Evolutionary conservation across 176 grass and related monocot species (phyloP).

Genomic region (Raddia distichophylla): DNA sequence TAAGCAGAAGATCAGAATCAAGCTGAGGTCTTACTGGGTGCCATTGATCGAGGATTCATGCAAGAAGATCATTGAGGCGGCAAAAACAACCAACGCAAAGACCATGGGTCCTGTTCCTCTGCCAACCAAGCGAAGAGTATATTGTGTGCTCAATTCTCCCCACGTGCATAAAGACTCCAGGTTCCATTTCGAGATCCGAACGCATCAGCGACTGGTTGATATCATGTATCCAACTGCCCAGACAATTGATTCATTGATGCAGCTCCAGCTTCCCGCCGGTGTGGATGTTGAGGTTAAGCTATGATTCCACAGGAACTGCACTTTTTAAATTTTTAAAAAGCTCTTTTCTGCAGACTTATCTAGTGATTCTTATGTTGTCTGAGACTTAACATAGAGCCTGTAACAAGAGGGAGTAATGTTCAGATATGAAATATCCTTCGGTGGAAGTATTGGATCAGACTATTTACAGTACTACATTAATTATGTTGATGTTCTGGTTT

Average conservation of each 20-base stretch:
- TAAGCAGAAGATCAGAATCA: slow-evolving; percentile 95
- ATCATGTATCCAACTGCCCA: slow-evolving; percentile 94
- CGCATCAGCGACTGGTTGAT: slow-evolving; percentile 87
- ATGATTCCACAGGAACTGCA: slow-evolving; percentile 53
- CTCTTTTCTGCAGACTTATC: slow-evolving; percentile 20
- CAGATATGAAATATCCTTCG: slow-evolving; percentile 28
- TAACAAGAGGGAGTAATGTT: slow-evolving; percentile 37
- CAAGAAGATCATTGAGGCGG: slow-evolving; percentile 93
- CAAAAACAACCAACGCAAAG: slow-evolving; percentile 86
- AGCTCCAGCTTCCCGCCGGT: slow-evolving; percentile 91
- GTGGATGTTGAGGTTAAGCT: slow-evolving; percentile 99
- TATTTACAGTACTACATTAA: not conserved
- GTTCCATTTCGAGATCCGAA: slow-evolving; percentile 96
- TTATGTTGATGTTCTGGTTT: not conserved
- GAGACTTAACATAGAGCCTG: slow-evolving; percentile 45
- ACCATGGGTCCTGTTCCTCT: slow-evolving; percentile 90
- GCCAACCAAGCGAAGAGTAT: slow-evolving; percentile 79
- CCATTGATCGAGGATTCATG: slow-evolving; percentile 86
- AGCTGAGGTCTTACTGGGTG: slow-evolving; percentile 95
- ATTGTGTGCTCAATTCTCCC: slow-evolving; percentile 96
- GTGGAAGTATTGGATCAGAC: slow-evolving; percentile 16
- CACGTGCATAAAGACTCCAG: slow-evolving; percentile 97
- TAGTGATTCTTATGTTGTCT: slow-evolving; percentile 24
- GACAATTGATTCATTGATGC: slow-evolving; percentile 92
- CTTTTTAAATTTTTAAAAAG: slow-evolving; percentile 16